phyloP scores from a whole-genome alignment of 805 yeast genomes.

The Nakazawaea wickerhamii region DNA sequence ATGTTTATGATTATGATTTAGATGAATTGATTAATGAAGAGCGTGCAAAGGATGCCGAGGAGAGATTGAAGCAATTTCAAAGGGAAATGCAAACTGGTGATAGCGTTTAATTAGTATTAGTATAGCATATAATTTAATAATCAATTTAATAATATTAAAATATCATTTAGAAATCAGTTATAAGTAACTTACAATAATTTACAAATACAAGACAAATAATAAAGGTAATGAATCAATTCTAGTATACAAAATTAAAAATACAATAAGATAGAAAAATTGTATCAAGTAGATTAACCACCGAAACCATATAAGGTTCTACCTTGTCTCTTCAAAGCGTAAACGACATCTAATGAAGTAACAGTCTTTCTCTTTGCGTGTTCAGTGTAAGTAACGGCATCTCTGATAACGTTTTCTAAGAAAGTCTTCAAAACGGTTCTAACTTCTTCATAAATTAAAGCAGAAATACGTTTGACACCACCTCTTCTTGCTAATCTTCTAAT shows the following conservation, averaged over 20 bases:
- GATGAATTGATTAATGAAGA: conserved; percentile 40
- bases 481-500: conserved; percentile 99
- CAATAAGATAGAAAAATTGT: conserved; percentile 1
- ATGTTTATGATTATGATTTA: conserved; percentile 40
- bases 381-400: conserved; percentile 99
- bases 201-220: not conserved
- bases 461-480: conserved; percentile 99
- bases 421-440: conserved; percentile 95
- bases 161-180: no score
- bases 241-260: conserved; percentile 12
- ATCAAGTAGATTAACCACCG: conserved; percentile 74
- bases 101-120: no score
- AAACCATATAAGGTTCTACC: conserved; percentile 99
- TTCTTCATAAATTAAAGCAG: conserved; percentile 98
- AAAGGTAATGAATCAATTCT: conserved; percentile 3
- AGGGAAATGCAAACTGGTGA: not conserved
- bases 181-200: not conserved
- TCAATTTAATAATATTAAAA: no score
- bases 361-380: conserved; percentile 99
- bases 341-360: conserved; percentile 97
- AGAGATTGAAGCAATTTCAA: conserved; percentile 8
- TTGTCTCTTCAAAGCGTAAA: conserved; percentile 99
- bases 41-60: conserved; percentile 19
- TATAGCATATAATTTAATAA: no score
- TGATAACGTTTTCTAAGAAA: conserved; percentile 93